phyloP scores from a whole-genome alignment of 2,329 filamentous ascomycete species.

The Ophiostoma triangulosporum region DNA sequence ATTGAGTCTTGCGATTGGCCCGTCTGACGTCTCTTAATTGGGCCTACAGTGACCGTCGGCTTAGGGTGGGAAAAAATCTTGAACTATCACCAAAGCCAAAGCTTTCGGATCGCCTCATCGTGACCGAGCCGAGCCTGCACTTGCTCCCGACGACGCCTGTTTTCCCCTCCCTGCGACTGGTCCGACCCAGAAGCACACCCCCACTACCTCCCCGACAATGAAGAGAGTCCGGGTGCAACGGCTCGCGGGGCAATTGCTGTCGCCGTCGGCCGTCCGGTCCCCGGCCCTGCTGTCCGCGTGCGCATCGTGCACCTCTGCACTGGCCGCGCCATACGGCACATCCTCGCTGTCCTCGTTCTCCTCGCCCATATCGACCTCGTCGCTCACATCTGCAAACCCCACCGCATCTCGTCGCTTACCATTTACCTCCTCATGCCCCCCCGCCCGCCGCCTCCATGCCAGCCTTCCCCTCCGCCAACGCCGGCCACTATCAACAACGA shows the following conservation, averaged over 20 bases:
- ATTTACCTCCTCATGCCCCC: slow-evolving; percentile 15
- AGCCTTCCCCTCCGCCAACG: not conserved
- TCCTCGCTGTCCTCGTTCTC: not conserved
- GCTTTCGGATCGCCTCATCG: not conserved
- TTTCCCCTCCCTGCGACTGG: not conserved
- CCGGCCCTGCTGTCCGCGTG: slow-evolving; percentile 17
- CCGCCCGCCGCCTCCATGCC: slow-evolving; percentile 4
- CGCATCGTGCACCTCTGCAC: slow-evolving; percentile 1
- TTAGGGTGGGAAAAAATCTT: slow-evolving; percentile 2
- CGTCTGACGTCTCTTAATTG: not conserved
- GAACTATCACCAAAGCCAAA: not conserved
- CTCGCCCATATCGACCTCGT: not conserved
- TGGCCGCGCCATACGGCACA: not conserved
- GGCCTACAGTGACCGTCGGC: not conserved
- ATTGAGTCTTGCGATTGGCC: not conserved
- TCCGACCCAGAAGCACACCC: not conserved
- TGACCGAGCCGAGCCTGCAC: not conserved
- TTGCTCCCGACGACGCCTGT: not conserved
- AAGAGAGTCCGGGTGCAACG: slow-evolving; percentile 48
- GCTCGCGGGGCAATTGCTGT: slow-evolving; percentile 47
- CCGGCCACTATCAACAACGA: slow-evolving; percentile 5
- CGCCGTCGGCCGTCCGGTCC: slow-evolving; percentile 25
- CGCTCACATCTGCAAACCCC: too few relatives aligned
- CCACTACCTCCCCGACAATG: slow-evolving; percentile 25
- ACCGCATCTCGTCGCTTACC: too few relatives aligned